Base-by-base conservation (phyloP, 1,284 basidiomycete genomes). In the Flammula alnicola region DNA sequence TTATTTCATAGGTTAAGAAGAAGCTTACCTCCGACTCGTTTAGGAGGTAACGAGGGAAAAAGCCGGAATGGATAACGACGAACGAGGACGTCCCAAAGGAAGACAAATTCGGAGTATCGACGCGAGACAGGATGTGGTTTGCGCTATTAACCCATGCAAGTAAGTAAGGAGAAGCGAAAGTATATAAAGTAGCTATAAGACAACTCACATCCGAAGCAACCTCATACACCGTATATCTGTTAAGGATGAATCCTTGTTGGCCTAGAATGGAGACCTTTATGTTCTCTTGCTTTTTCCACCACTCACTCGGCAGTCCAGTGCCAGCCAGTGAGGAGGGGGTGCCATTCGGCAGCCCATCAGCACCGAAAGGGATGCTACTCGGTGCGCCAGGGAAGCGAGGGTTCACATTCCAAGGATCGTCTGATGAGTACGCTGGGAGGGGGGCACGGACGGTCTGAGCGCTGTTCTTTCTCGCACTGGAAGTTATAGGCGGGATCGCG, bases 101-200 rank as follows among this genome's bases (percentile, higher is more conserved):
- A 95, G 5, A 82, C 81, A 65, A 97, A 98, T 65, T 98, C 95
- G 4, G 91, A 93, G 68, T 96, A 98, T 55, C 90, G 77, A 54
- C 89, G 75, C 20, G 80, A 74, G 17, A 91, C 85, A 22, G 85
- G 73, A n/a, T 77, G 65, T 8, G 81, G 84, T 41, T 82, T 78
- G 83, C 89, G 62, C 47, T 57, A 30, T 16, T 14, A 38, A 42
- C 23, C 50, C 30, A 57, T 36, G 55, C 44, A 58, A 30, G 56
- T 42, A 22, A 48, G 31, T 14, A 16, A 26, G 14, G 20, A 12
- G n/a, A 8, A 38, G 30, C 47, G 49, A 25, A 40, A 33, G 39
- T 41, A 30, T 27, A n/a, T n/a, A n/a, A n/a, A n/a, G n/a, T n/a
- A 22, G 26, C 17, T 30, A 38, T 12, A 32, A 49, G 19, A 51